Base-by-base conservation (phyloP, 1,284 basidiomycete species). In the Malassezia japonica region DNA sequence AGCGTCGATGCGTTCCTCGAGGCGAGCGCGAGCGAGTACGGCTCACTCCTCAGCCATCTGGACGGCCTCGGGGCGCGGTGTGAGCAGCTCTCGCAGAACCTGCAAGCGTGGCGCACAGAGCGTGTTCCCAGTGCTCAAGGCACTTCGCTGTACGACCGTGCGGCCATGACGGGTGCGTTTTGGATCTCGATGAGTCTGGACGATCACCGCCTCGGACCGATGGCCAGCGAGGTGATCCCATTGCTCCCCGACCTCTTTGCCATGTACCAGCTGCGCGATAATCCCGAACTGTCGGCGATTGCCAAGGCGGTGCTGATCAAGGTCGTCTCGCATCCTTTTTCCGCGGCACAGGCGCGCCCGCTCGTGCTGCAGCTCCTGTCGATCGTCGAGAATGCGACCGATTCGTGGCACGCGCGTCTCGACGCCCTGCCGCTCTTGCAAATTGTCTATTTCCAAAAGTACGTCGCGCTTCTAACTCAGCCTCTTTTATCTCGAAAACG, bases 1-100 rank as follows among this genome's bases (percentile, higher is more conserved):
- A 83, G 83, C 2, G 78, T 81, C 3, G 71, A 77, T 4, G 78
- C 78, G 23, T 81, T 96, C 63, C 70, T 90, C 37, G 57, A 73
- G 31, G 83, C 82, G 9, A 86, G 87, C 60, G 67, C 73, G 6
- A 77, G 78, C 44, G 74, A 76, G 1, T 77, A 79, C 4, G 60
- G 76, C 24, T 79, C 82, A 36, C 55, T 72, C 51, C 64, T 74
- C 29, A 12, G n/a, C 15, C 32, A 21, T 16, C n/a, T 18, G 56
- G 68, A 80, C 84, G 23, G 56, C 60, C 15, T 76, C 79, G 23
- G 55, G 59, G 31, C 72, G 72, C 61, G 61, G 53, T 38, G 62
- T 50, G 7, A 80, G 62, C 77, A 85, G 70, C 80, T 89, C 55
- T 40, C 53, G 46, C 41, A 61, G 18, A 59, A 68, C 23, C 57